Evolutionary conservation across 805 yeast genomes (phyloP).

Genomic region (Wickerhamomyces sydowiorum): DNA sequence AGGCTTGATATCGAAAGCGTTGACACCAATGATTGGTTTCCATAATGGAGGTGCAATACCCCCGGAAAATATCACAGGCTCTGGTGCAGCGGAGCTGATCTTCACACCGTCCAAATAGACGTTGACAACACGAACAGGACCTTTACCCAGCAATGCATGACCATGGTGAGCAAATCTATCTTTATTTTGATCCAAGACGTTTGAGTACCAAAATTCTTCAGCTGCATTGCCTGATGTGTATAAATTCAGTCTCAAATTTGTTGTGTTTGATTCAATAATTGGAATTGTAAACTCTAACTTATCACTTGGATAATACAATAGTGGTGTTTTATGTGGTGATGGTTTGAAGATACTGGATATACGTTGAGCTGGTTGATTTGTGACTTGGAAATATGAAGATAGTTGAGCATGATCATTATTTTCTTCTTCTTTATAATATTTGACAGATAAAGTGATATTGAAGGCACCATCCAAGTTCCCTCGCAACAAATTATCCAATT

Average conservation of each 20-base stretch:
- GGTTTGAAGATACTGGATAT: constrained; percentile 12
- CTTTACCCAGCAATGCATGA: constrained; percentile 48
- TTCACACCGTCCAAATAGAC: constrained; percentile 54
- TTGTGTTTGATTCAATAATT: constrained; percentile 45
- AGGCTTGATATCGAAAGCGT: constrained; percentile 71
- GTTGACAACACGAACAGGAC: constrained; percentile 65
- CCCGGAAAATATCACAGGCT: constrained; percentile 74
- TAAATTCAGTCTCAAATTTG: constrained; percentile 43
- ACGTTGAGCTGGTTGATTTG: constrained; percentile 15
- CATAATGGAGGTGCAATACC: constrained; percentile 78
- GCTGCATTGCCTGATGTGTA: constrained; percentile 70
- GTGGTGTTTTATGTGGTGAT: constrained; percentile 32
- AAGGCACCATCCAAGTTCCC: constrained; percentile 56
- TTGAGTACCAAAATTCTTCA: constrained; percentile 83
- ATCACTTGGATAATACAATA: constrained; percentile 39
- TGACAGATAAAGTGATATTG: constrained; percentile 43
- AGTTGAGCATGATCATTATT: constrained; percentile 10
- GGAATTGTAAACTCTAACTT: constrained; percentile 36
- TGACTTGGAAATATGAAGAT: constrained; percentile 11
- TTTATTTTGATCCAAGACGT: constrained; percentile 43
- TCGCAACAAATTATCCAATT: constrained; percentile 59
- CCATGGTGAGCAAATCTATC: constrained; percentile 34
- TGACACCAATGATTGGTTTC: constrained; percentile 71
- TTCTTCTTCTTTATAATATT: constrained; percentile 37
- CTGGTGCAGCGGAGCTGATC: constrained; percentile 60